phyloP scores from a whole-genome alignment of 1,284 basidiomycete genomes.

The Moesziomyces antarcticus region DNA sequence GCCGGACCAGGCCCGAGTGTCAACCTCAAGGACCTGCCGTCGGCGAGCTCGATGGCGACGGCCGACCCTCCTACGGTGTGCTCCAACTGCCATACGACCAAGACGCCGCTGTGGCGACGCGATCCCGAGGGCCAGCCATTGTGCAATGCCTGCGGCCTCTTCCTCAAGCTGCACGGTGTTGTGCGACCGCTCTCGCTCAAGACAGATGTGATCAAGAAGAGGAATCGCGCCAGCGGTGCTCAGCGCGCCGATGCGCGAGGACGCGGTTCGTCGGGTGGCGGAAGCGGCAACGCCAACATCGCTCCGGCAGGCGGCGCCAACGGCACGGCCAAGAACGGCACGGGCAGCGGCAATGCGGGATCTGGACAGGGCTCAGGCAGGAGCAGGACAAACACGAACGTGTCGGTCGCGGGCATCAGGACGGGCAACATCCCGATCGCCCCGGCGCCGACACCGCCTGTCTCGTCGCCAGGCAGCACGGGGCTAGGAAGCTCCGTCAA shows the following conservation, averaged over 20 bases:
- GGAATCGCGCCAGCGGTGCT: constrained; percentile 68
- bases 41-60: constrained; percentile 48
- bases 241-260: constrained; percentile 32
- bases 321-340: constrained; percentile 14
- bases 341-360: neutral
- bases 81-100: constrained; percentile 94
- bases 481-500: constrained; percentile 23
- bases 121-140: constrained; percentile 94
- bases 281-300: constrained; percentile 23
- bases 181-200: constrained; percentile 91
- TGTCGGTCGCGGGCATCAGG: constrained; percentile 35
- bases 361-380: neutral
- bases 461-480: constrained; percentile 40
- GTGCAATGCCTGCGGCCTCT: constrained; percentile 71
- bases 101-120: constrained; percentile 92
- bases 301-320: constrained; percentile 18
- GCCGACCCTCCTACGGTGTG: constrained; percentile 76
- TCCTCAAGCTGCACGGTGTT: constrained; percentile 91
- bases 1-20: constrained; percentile 16
- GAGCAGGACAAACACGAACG: constrained; percentile 30
- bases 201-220: constrained; percentile 97
- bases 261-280: constrained; percentile 12
- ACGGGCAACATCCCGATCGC: constrained; percentile 50
- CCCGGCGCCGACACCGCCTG: constrained; percentile 42
- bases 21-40: constrained; percentile 44